phyloP scores from a whole-genome alignment of 345 rosid genomes.

The Nasturtium officinale region DNA sequence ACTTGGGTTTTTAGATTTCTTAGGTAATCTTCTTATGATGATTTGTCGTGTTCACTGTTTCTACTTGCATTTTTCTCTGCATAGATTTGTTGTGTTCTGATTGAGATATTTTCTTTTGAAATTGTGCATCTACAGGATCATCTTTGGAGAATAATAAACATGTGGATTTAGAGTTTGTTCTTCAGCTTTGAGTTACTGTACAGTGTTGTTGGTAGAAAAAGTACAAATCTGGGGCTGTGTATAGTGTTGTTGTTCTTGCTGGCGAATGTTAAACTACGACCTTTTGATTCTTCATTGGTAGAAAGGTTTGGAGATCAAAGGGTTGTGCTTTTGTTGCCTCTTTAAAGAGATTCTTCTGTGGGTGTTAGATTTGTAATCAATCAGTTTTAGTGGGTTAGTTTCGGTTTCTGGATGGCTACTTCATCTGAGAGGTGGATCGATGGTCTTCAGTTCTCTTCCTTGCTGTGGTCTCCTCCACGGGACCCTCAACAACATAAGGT shows the following conservation, averaged over 20 bases:
- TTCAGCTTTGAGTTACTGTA: conserved; percentile 18
- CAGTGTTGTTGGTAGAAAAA: conserved; percentile 29
- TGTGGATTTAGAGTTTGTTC: neutral
- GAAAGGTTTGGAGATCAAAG: conserved; percentile 26
- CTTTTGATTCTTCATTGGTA: conserved; percentile 32
- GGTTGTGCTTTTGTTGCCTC: neutral
- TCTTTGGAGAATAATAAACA: neutral
- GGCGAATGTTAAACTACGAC: conserved; percentile 28
- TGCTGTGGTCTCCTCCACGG: conserved; percentile 86
- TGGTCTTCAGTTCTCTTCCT: conserved; percentile 83
- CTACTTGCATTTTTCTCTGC: conserved; percentile 19
- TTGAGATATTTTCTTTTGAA: neutral
- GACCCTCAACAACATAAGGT: conserved; percentile 84
- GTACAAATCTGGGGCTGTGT: conserved; percentile 4
- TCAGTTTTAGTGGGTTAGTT: neutral
- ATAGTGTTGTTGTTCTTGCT: conserved; percentile 10
- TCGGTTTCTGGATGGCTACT: conserved; percentile 53
- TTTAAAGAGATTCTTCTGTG: conserved; percentile 1
- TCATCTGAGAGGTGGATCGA: conserved; percentile 92
- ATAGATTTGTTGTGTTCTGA: conserved; percentile 23
- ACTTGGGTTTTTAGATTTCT: neutral
- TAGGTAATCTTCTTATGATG: neutral
- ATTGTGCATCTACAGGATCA: conserved; percentile 29
- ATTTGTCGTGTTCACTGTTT: neutral
- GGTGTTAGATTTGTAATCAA: conserved; percentile 3